These are phyloP conservation scores for Sabuloglossum arenarium DNA, from an alignment of 495 filamentous ascomycete genomes.

Conservation along the genomic window DNA sequence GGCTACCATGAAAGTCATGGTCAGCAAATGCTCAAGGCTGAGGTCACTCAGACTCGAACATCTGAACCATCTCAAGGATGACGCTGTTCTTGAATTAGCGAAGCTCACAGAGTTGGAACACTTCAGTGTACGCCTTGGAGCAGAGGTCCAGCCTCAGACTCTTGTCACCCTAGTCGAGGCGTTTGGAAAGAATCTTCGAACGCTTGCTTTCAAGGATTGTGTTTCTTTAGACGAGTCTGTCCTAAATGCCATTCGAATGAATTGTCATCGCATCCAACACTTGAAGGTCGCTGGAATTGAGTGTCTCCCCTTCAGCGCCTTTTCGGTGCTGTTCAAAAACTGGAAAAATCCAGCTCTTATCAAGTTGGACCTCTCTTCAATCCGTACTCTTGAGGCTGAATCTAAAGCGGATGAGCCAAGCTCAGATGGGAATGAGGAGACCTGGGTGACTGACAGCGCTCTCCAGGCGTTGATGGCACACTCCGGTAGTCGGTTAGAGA, in stretches of 20 bases:
- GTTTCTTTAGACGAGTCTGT: constrained; percentile 34
- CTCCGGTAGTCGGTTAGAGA: constrained; percentile 38
- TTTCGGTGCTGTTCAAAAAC: constrained; percentile 42
- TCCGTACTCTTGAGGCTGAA: constrained; percentile 48
- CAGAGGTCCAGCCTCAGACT: constrained; percentile 24
- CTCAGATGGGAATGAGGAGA: constrained; percentile 18
- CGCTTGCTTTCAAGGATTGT: constrained; percentile 49
- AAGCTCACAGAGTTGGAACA: constrained; percentile 39
- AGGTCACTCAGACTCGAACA: constrained; percentile 50
- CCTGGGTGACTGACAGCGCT: constrained; percentile 51
- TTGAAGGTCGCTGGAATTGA: constrained; percentile 59
- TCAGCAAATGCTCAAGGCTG: constrained; percentile 40
- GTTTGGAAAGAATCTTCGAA: constrained; percentile 40
- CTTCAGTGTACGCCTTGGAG: constrained; percentile 31
- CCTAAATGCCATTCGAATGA: constrained; percentile 40
- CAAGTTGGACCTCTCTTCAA: constrained; percentile 50
- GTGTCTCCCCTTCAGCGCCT: constrained; percentile 48
- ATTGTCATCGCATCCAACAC: constrained; percentile 47
- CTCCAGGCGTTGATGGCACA: constrained; percentile 72
- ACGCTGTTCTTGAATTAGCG: constrained; percentile 29
- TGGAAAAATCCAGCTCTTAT: constrained; percentile 53
- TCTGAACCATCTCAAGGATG: constrained; percentile 28
- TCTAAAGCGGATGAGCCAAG: constrained; percentile 34
- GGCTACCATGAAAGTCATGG: constrained; percentile 32
- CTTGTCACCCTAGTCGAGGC: constrained; percentile 36